These are phyloP conservation scores for Pseudophaeomoniella oleicola DNA, from an alignment of 2,329 filamentous ascomycete genomes.

Conservation along the genomic window DNA sequence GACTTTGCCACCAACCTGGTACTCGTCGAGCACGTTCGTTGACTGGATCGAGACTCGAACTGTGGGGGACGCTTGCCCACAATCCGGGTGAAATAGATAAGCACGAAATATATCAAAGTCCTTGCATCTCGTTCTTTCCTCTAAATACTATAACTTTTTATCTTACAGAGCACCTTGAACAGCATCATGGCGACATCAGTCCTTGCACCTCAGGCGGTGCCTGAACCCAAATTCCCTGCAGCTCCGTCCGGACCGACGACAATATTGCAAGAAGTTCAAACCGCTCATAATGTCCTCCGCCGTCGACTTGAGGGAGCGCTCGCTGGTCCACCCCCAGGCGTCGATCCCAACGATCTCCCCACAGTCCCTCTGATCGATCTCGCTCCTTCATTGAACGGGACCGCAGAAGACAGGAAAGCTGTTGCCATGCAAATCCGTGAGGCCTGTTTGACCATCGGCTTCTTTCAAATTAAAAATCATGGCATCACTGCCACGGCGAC, in stretches of 20 bases:
- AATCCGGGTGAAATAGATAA: too few species aligned
- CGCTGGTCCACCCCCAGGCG: neutral
- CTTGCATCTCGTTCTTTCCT: too few species aligned
- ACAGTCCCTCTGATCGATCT: constrained; percentile 12
- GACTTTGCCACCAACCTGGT: too few species aligned
- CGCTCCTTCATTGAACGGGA: constrained; percentile 7
- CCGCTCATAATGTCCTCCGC: neutral
- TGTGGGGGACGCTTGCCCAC: too few species aligned
- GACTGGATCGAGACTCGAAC: too few species aligned
- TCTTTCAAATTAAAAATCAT: constrained; percentile 42
- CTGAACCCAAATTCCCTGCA: neutral
- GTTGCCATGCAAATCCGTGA: constrained; percentile 23
- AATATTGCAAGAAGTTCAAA: neutral
- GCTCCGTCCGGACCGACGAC: neutral
- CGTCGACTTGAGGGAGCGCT: neutral
- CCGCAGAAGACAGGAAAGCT: constrained; percentile 3
- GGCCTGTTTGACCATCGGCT: constrained; percentile 34
- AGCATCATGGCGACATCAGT: neutral
- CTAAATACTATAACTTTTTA: too few species aligned
- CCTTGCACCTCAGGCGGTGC: neutral
- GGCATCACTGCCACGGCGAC: constrained; percentile 27
- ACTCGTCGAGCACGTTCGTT: too few species aligned
- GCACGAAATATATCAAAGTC: too few species aligned
- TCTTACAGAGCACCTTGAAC: too few species aligned
- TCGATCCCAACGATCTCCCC: constrained; percentile 5